Conservation (phyloP, 2,329 filamentous ascomycete species). For the Colletotrichum eremochloae region DNA sequence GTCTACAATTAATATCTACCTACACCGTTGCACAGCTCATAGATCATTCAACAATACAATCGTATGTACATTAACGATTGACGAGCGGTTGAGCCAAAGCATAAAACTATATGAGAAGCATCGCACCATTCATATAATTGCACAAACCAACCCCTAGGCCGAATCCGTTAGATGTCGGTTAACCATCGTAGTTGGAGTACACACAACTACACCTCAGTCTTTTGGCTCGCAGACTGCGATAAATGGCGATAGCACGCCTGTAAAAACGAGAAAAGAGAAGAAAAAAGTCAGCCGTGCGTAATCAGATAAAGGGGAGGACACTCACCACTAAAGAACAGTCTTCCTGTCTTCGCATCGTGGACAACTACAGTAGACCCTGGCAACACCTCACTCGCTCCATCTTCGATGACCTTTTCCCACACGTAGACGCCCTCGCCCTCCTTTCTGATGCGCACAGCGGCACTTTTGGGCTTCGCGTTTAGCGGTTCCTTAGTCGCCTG, state of each 20-base stretch:
- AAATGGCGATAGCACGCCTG: conserved; percentile 45
- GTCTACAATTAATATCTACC: neutral
- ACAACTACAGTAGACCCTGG: conserved; percentile 46
- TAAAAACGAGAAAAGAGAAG: neutral
- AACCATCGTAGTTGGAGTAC: neutral
- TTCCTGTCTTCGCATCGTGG: conserved; percentile 48
- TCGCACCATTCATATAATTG: neutral
- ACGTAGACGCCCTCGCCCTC: conserved; percentile 35
- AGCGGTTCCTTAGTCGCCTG: conserved; percentile 43
- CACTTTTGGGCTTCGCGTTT: conserved; percentile 37
- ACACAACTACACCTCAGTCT: neutral
- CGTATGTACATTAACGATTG: neutral
- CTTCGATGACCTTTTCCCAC: conserved; percentile 48
- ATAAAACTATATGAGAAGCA: neutral
- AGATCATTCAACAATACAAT: neutral
- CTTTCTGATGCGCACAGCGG: conserved; percentile 45
- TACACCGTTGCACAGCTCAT: neutral
- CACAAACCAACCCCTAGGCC: neutral
- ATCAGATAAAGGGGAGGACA: neutral
- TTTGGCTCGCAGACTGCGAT: conserved; percentile 45
- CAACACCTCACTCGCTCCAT: conserved; percentile 45
- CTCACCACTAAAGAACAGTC: conserved; percentile 48
- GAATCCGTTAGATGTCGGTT: neutral
- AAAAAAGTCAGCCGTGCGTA: neutral
- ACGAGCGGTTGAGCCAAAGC: neutral